Percentiles rank a stretch among this genome's conserved stretches.
These are phyloP conservation scores for Ambrosiella cleistominuta DNA, from an alignment of 2,329 filamentous ascomycete genomes.

Conservation along the genomic window DNA sequence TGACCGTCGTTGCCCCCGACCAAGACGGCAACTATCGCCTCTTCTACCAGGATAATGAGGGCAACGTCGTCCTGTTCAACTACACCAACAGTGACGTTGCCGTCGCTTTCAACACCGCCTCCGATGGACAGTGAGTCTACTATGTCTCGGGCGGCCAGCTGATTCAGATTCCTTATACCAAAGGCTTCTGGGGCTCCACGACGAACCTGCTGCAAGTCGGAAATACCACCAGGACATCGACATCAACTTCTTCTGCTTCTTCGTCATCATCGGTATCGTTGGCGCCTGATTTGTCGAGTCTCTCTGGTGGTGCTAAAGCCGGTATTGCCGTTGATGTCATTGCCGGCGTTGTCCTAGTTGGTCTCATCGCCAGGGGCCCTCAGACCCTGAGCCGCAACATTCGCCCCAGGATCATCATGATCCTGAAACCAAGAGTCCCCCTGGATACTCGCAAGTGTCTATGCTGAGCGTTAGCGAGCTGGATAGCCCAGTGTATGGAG, in stretches of 20 bases:
- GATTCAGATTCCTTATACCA: background rate
- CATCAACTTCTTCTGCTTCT: background rate
- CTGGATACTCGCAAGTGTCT: too few relatives aligned
- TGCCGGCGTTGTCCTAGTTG: slow-evolving; percentile 20
- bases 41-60: background rate
- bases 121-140: background rate
- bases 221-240: background rate
- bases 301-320: slow-evolving; percentile 26
- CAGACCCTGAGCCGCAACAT: too few relatives aligned
- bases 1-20: background rate
- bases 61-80: background rate
- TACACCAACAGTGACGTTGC: background rate
- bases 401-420: too few relatives aligned
- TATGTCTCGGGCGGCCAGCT: background rate
- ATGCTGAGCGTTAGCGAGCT: background rate
- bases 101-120: background rate
- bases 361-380: background rate
- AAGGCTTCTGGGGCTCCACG: background rate
- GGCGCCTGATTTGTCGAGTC: too few relatives aligned
- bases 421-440: too few relatives aligned
- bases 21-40: background rate
- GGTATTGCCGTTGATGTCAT: slow-evolving; percentile 30
- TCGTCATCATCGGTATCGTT: too few relatives aligned
- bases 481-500: background rate
- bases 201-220: background rate